Conservation (phyloP, 139 green algal species). For the Auxenochlorella protothecoides region DNA sequence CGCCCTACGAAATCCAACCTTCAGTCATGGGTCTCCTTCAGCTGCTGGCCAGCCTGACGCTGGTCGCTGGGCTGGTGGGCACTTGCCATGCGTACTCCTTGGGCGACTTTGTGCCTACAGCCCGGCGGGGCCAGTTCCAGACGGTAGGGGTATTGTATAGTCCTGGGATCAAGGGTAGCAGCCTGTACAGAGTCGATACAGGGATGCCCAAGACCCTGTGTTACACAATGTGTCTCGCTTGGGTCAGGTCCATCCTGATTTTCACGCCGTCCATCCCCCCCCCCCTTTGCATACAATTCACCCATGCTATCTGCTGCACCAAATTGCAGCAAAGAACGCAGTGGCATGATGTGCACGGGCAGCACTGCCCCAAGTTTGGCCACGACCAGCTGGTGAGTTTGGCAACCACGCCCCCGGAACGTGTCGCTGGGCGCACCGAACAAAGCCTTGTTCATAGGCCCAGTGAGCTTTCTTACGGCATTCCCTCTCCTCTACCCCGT, state of each 20-base stretch:
- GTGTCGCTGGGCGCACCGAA: no score
- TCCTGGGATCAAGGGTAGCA: no score
- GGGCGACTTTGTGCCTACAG: constrained; percentile 31
- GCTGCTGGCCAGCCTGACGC: no score
- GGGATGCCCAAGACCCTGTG: no score
- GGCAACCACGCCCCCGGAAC: not conserved
- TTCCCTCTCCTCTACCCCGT: no score
- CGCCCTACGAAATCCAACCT: no score
- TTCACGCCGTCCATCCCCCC: not conserved
- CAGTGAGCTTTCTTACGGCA: no score
- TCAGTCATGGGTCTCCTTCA: no score
- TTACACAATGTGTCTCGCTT: no score
- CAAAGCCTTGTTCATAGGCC: no score
- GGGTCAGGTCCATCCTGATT: not conserved
- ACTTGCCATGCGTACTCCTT: not conserved
- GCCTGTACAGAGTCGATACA: no score
- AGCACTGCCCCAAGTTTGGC: constrained; percentile 37
- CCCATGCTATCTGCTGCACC: not conserved
- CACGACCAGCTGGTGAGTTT: constrained; percentile 13
- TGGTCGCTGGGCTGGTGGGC: no score
- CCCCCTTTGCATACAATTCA: not conserved
- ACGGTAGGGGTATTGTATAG: constrained; percentile 7
- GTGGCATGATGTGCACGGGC: constrained; percentile 35
- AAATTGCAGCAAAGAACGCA: constrained; percentile 21
- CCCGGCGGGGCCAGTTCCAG: constrained; percentile 28